A percentile compares a stretch with the other conserved stretches of the same genome.
These are phyloP conservation scores for Marasmius tenuissimus DNA, from an alignment of 1,284 basidiomycete species.

Conservation along the genomic window DNA sequence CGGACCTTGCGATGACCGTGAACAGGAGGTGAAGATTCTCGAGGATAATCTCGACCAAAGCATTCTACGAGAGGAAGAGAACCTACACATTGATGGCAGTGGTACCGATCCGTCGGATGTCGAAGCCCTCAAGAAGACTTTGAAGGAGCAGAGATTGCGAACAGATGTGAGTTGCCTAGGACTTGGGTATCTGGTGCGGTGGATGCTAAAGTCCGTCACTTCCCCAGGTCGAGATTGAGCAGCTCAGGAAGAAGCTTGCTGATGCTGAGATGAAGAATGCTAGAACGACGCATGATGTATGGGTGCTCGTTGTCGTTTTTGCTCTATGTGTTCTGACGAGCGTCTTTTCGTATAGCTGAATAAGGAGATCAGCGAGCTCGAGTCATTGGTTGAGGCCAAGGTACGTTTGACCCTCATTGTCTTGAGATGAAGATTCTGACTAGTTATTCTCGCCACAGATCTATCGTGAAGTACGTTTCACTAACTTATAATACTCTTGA, in stretches of 20 bases:
- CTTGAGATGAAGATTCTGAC: not conserved
- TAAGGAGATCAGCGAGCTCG: slow-evolving; percentile 89
- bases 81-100: slow-evolving; percentile 29
- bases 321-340: slow-evolving; percentile 8
- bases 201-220: not conserved
- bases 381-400: slow-evolving; percentile 88
- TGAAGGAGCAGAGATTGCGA: slow-evolving; percentile 51
- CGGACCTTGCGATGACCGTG: not conserved
- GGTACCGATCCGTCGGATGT: slow-evolving; percentile 27
- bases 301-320: slow-evolving; percentile 22
- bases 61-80: slow-evolving; percentile 50
- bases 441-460: slow-evolving; percentile 49
- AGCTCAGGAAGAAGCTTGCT: slow-evolving; percentile 63
- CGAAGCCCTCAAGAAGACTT: slow-evolving; percentile 37
- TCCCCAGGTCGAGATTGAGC: slow-evolving; percentile 61
- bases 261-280: slow-evolving; percentile 76
- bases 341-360: slow-evolving; percentile 56
- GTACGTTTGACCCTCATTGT: slow-evolving; percentile 30
- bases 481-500: slow-evolving; percentile 4
- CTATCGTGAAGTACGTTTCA: slow-evolving; percentile 70
- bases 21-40: slow-evolving; percentile 68
- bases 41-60: slow-evolving; percentile 77
- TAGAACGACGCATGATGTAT: slow-evolving; percentile 70
- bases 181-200: not conserved
- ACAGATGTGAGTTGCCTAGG: slow-evolving; percentile 46